Evolutionary conservation across 192 early-diverging fungal genomes (phyloP), one percentile per base, ranked within the genome.

Genomic region (Coemansia sp.): DNA sequence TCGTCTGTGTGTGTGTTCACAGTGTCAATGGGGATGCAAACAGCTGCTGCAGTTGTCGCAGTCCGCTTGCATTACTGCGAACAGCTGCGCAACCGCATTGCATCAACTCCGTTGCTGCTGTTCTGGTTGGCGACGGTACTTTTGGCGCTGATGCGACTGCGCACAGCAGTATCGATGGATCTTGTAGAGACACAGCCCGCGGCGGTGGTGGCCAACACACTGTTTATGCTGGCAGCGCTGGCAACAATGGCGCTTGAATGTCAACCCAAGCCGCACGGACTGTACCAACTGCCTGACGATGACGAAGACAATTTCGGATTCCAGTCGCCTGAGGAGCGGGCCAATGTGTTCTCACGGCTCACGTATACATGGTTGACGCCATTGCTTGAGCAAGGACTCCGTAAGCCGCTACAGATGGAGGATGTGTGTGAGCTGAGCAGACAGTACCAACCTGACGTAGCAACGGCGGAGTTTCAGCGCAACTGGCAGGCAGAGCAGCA

Each of bases 331-430:
- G 60, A 62, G 19, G 60, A 51, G 0, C 41, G 53, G 2, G 56
- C 65, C 2, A 53, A 68, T 17, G 53, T 73, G 5, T 56, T 67
- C 23, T 67, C 71, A 3, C 60, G 65, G 23, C 24, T 93, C 0
- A 85, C 86, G 2, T 95, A 94, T 74, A 72, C 83, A 39, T 97
- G 95, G 95, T 86, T 96, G 78, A 87, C 89, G 45, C 83, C 86
- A 2, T 64, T 94, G 11, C 88, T 97, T 84, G 84, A 85, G 29
- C 74, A 88, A n/a, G 93, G 92, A 6, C 86, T 85, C 53, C 53
- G 73, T 11, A 90, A 89, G 56, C 87, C 83, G 21, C 71, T 92
- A 24, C 25, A 56, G 7, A 35, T 35, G 17, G 50, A 60, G 2
- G 65, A 63, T 19, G 32, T 49, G 3, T 57, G 24, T n/a, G 35